These are phyloP conservation scores for Macrophomina tecta DNA, from an alignment of 2,329 filamentous ascomycete genomes.

Conservation along the genomic window DNA sequence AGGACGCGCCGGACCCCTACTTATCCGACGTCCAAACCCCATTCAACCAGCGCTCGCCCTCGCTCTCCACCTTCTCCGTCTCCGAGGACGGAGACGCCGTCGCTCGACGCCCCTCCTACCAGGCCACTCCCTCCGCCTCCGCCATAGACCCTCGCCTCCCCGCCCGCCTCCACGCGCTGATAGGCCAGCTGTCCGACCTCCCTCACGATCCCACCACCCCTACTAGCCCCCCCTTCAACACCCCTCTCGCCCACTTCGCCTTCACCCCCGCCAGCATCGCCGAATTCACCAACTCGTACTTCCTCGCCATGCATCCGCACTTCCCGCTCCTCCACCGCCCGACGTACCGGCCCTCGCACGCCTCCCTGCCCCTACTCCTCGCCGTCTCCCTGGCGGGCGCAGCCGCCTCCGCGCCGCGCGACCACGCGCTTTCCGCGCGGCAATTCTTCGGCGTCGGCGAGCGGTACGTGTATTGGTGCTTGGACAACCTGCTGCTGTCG, in stretches of 20 bases:
- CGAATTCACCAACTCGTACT: neutral
- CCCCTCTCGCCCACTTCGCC: too few relatives aligned
- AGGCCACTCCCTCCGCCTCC: neutral
- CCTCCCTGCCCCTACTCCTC: neutral
- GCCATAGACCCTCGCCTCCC: too few relatives aligned
- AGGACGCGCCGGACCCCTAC: neutral
- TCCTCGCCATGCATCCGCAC: neutral
- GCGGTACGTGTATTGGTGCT: neutral
- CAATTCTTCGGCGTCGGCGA: neutral
- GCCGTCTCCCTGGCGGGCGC: neutral
- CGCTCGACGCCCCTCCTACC: neutral
- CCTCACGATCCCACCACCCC: too few relatives aligned
- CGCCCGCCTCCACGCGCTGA: too few relatives aligned
- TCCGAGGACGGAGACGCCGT: too few relatives aligned
- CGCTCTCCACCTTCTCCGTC: neutral
- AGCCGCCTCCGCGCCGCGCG: neutral
- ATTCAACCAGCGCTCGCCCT: neutral
- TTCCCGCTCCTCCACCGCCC: neutral
- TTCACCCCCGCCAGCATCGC: neutral
- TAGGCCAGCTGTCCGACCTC: too few relatives aligned
- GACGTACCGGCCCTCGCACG: neutral
- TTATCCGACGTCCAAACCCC: neutral
- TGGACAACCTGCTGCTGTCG: neutral
- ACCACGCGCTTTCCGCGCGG: neutral
- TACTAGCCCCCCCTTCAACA: too few relatives aligned